These are phyloP conservation scores for Lotmaria passim DNA, from an alignment of 208 protist genomes.

Conservation along the genomic window DNA sequence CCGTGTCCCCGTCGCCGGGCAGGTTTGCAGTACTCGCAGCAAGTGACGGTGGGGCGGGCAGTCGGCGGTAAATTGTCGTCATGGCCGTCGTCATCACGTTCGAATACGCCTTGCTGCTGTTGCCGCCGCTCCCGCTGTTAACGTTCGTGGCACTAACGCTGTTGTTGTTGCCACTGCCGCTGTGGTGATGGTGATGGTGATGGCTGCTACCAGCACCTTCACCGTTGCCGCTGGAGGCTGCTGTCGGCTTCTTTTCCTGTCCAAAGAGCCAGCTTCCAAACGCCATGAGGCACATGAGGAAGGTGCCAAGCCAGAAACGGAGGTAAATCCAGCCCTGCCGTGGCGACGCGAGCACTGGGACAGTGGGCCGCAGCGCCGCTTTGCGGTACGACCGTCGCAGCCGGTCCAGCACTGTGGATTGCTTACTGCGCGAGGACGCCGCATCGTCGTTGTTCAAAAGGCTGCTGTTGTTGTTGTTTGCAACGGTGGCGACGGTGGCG, in stretches of 20 bases:
- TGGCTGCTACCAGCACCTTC: too few species aligned
- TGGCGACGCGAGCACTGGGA: slow-evolving; percentile 21
- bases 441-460: neutral
- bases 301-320: slow-evolving; percentile 40
- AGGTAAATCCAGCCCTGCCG: slow-evolving; percentile 45
- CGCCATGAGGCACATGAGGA: slow-evolving; percentile 34
- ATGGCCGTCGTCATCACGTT: slow-evolving; percentile 40
- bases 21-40: slow-evolving; percentile 26
- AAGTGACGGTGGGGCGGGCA: slow-evolving; percentile 27
- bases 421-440: neutral
- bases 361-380: neutral
- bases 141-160: neutral
- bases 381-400: slow-evolving; percentile 8
- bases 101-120: slow-evolving; percentile 16
- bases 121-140: neutral
- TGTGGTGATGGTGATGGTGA: too few species aligned
- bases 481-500: too few species aligned
- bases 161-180: neutral
- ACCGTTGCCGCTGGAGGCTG: neutral
- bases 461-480: neutral
- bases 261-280: slow-evolving; percentile 24
- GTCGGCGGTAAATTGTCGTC: slow-evolving; percentile 34
- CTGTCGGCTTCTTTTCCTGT: slow-evolving; percentile 10
- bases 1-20: slow-evolving; percentile 24
- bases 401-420: slow-evolving; percentile 8